Conservation (phyloP, 2,329 filamentous ascomycete genomes). For the Cercospora berteroae region DNA sequence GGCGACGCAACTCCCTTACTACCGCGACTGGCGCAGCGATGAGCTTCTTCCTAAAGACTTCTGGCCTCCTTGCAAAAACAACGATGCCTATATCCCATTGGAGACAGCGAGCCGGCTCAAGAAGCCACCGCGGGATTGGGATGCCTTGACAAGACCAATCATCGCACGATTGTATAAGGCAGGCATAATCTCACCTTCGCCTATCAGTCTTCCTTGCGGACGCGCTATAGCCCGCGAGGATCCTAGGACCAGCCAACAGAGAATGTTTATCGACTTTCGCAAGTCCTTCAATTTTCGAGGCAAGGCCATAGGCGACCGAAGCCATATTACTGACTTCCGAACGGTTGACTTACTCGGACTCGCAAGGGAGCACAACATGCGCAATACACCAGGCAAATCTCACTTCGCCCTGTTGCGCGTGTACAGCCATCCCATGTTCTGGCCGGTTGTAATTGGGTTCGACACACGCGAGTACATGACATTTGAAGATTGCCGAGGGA, state of each 20-base stretch:
- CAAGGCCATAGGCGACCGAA: constrained; percentile 24
- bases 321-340: constrained; percentile 37
- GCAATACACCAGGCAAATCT: constrained; percentile 13
- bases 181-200: constrained; percentile 21
- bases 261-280: constrained; percentile 47
- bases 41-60: constrained; percentile 40
- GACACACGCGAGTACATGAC: constrained; percentile 17
- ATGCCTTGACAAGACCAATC: constrained; percentile 27
- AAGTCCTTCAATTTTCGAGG: neutral
- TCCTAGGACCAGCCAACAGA: constrained; percentile 39
- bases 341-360: constrained; percentile 37
- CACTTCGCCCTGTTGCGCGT: constrained; percentile 47
- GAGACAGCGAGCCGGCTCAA: neutral
- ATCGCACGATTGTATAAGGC: neutral
- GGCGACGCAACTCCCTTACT: neutral
- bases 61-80: neutral
- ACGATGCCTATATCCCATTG: neutral
- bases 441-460: constrained; percentile 42
- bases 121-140: constrained; percentile 42
- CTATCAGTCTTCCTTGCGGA: constrained; percentile 36
- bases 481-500: constrained; percentile 46
- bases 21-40: constrained; percentile 37
- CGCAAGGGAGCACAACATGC: constrained; percentile 35
- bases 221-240: constrained; percentile 43
- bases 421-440: constrained; percentile 53